phyloP scores from a whole-genome alignment of 129 eudicot genomes.

The Flaveria sonorensis region DNA sequence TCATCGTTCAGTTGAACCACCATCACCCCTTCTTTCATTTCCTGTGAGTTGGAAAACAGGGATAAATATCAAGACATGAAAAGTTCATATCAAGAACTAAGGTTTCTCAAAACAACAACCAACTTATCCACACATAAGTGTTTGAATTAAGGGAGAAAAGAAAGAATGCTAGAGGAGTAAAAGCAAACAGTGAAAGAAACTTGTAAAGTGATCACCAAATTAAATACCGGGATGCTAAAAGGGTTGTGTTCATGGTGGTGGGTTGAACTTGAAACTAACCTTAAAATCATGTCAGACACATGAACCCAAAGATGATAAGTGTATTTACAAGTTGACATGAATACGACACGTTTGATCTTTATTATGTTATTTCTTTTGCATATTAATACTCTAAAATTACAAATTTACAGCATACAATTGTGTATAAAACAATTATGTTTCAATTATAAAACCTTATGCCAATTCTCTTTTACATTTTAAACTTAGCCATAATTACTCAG shows the following conservation, averaged over 20 bases:
- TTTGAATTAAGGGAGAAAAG: not conserved
- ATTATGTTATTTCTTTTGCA: not conserved
- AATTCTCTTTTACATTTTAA: not conserved
- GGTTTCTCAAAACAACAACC: not conserved
- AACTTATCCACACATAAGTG: not conserved
- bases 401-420: not conserved
- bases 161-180: not conserved
- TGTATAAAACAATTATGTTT: not conserved
- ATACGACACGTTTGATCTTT: not conserved
- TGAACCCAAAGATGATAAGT: not conserved
- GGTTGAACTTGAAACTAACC: not conserved
- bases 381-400: not conserved
- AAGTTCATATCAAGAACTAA: too few species aligned
- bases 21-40: slow-evolving; percentile 36
- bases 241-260: not conserved
- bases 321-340: not conserved
- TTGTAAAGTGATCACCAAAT: not conserved
- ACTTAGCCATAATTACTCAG: not conserved
- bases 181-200: slow-evolving; percentile 5
- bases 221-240: not conserved
- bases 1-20: slow-evolving; percentile 31
- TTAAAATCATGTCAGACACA: too few species aligned
- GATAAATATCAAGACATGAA: not conserved
- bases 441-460: not conserved
- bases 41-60: slow-evolving; percentile 13